Conservation (phyloP, 495 filamentous ascomycete species). For the Achaetomiella virescens region DNA sequence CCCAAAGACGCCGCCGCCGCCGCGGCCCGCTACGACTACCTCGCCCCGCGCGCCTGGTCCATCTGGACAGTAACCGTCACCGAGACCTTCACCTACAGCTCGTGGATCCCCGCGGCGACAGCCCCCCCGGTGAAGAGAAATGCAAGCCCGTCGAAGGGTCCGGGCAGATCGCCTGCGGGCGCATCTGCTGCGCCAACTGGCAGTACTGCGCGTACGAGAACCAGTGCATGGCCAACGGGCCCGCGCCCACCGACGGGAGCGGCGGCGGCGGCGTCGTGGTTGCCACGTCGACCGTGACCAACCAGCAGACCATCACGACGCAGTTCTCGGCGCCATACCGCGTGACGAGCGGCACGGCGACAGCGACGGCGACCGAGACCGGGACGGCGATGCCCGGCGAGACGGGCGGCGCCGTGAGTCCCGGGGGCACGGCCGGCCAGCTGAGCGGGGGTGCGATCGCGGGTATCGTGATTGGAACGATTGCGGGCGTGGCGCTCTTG, state of each 20-base stretch:
- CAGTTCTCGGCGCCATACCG: constrained; percentile 57
- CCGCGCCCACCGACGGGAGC: constrained; percentile 4
- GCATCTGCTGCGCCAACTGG: constrained; percentile 64
- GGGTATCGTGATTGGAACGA: constrained; percentile 85
- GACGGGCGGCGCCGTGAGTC: constrained; percentile 31
- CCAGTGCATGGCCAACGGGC: constrained; percentile 38
- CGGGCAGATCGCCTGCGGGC: constrained; percentile 63
- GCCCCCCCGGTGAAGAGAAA: constrained; percentile 35
- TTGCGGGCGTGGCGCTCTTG: constrained; percentile 68
- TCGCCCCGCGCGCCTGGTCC: constrained; percentile 41
- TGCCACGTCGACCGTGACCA: constrained; percentile 37
- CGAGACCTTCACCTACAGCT: constrained; percentile 58
- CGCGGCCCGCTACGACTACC: too few relatives aligned
- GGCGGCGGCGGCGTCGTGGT: constrained; percentile 30
- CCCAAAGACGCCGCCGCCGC: constrained; percentile 30
- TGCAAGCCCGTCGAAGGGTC: constrained; percentile 49
- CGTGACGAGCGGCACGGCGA: constrained; percentile 57
- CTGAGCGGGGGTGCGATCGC: constrained; percentile 83
- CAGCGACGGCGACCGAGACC: constrained; percentile 19
- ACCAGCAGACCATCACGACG: constrained; percentile 32
- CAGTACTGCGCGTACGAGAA: constrained; percentile 56
- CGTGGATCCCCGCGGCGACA: constrained; percentile 33
- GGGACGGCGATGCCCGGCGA: constrained; percentile 40
- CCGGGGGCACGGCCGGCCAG: constrained; percentile 31
- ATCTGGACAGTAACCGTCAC: constrained; percentile 73